Base-by-base conservation (phyloP, 208 protist genomes). In the Crithidia bombi region DNA sequence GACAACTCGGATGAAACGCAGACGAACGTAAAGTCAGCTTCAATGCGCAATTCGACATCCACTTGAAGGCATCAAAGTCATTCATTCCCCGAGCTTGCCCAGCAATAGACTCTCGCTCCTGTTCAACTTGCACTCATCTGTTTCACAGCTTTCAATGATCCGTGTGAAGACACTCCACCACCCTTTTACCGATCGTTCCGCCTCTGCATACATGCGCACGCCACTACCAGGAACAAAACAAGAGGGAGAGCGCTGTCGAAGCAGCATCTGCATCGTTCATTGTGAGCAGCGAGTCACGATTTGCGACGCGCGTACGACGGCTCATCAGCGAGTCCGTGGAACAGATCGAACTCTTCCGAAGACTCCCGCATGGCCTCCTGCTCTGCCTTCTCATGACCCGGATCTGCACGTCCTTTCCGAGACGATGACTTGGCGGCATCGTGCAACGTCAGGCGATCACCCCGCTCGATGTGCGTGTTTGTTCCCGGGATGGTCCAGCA, bases 401-500 rank as follows among this genome's bases (percentile, higher is more conserved):
- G 49, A 51, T 71, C 67, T 17, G 32, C 36, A 46, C 44, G 41
- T 43, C 5, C 59, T 30, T 28, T 84, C 61, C 63, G 70, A 6
- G 63, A 69, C 9, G 35, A 36, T 38, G 63, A 23, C 30, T 36
- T 65, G 9, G 63, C 46, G 0, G 70, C 46, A 9, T 70, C 63
- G 63, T 81, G 75, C 49, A 84, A 26, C 19, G 73, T 78, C 17
- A 96, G 59, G 5, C 43, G 72, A 66, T 94, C 87, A 12, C 89
- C 85, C 15, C 91, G 86, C 65, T 94, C 76, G 41, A 94, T 89
- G 44, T 87, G 74, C 30, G 85, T 91, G 73, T 92, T 89, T 10
- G 87, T 91, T 5, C 91, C 91, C 11, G 89, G 91, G 47, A 96
- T 96, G 6, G 89, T 92, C 91, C 91, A 96, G 73, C 94, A 96